Evolutionary conservation across 345 rosid genomes (phyloP).

Genomic region (Citropsis articulata): DNA sequence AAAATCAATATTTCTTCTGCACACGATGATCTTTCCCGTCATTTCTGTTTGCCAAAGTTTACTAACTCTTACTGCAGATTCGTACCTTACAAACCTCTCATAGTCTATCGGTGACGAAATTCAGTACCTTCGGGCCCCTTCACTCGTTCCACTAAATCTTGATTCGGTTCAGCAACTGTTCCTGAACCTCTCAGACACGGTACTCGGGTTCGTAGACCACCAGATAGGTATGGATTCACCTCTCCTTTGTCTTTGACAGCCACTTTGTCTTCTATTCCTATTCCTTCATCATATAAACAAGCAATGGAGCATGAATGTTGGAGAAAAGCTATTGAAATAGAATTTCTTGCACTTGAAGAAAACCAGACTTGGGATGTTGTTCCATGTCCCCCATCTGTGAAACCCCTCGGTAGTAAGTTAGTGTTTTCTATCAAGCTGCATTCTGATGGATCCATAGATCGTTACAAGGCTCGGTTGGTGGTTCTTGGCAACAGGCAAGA

Average conservation of each 20-base stretch:
- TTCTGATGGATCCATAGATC: neutral
- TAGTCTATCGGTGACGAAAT: neutral
- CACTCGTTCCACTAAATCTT: neutral
- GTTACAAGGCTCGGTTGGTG: neutral
- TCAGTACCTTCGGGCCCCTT: neutral
- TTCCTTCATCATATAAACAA: neutral
- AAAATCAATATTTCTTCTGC: neutral
- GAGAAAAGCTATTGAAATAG: neutral
- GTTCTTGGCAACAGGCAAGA: neutral
- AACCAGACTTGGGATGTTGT: neutral
- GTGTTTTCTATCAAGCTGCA: neutral
- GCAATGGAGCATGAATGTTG: neutral
- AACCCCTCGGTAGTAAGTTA: neutral
- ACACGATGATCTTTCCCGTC: neutral
- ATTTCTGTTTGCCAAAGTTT: neutral
- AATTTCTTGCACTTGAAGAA: neutral
- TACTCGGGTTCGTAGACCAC: neutral
- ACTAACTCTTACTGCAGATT: neutral
- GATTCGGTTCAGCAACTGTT: neutral
- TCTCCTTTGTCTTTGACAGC: neutral
- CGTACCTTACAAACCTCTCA: neutral
- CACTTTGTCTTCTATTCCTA: conserved; percentile 3
- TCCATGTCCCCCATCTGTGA: neutral
- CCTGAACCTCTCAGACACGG: neutral
- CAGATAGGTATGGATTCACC: neutral